Evolutionary conservation across 257 asterid genomes (phyloP).

Genomic region (Ilex aquifolium): DNA sequence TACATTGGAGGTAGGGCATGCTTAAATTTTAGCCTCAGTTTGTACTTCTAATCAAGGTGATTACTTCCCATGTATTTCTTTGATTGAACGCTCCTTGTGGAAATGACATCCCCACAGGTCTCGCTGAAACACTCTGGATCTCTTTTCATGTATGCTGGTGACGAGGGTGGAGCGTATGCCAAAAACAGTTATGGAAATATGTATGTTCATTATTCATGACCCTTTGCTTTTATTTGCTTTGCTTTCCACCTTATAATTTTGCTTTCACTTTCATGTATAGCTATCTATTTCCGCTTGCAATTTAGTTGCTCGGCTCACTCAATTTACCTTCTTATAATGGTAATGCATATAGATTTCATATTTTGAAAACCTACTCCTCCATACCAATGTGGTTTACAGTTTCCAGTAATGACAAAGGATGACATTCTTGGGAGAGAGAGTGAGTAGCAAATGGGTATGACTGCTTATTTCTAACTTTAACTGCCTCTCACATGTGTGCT

Average conservation of each 20-base stretch:
- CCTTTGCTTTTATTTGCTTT: constrained; percentile 3
- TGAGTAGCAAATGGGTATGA: no score
- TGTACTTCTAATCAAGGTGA: no score
- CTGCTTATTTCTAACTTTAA: no score
- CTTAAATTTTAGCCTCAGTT: neutral
- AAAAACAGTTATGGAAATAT: constrained; percentile 92
- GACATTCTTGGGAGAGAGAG: no score
- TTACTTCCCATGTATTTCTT: constrained; percentile 1
- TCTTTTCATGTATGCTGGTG: constrained; percentile 98
- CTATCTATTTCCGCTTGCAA: neutral
- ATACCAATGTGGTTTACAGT: no score
- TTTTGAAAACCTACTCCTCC: no score
- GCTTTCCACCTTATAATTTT: neutral
- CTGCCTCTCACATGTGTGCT: no score
- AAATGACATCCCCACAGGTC: constrained; percentile 45
- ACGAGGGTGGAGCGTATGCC: constrained; percentile 96
- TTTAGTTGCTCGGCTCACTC: no score
- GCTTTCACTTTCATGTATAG: constrained; percentile 1
- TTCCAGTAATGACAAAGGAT: no score
- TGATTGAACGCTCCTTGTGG: constrained; percentile 10
- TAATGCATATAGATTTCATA: no score
- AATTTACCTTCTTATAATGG: no score
- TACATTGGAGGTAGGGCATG: constrained; percentile 67
- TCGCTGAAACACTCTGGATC: constrained; percentile 98
- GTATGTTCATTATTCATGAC: constrained; percentile 35